Base-by-base conservation (phyloP, 805 yeast species). In the Candida saitoana region DNA sequence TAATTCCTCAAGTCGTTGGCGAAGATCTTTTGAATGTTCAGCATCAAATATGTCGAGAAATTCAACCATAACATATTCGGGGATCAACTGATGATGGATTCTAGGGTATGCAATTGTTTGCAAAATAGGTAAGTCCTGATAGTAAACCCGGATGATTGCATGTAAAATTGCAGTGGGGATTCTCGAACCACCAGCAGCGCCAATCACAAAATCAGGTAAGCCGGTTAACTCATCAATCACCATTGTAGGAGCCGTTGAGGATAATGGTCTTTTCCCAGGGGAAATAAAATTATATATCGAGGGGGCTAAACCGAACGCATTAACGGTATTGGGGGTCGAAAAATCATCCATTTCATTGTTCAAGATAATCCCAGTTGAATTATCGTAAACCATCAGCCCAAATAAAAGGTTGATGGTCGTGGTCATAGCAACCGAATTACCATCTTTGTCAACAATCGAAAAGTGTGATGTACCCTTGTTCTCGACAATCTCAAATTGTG, bases 271-370 rank as follows among this genome's bases (percentile, higher is more conserved):
- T 51, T 83, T 84, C 45, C 63, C 73, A 0, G 96, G 95, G 36
- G 69, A 72, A 19, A 89, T 77, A 54, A 77, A 86, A 60, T 91
- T 91, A 69, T 75, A 85, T 14, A 79, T 67, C 0, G 96, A 87
- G 0, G 99, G 96, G 7, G 79, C 76, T 38, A 91, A 73, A 18
- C 82, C 84, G 62, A 89, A 91, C 12, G 88, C 83, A 60, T 91
- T 91, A n/a, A 76, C 69, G 5, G 73, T 65, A 11, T 76, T 69
- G 1, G 93, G 89, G 24, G 77, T 69, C 6, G 96, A 83, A 55
- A 91, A 91, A 58, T 91, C 98, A 61, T 91, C 97, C 96, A 91
- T 90, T 60, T 91, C 88, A 51, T 87, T 80, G 63, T 91, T 91
- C 54, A 91, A 64, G 7, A 91, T 73, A 6, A 91, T 67, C 2